These are phyloP conservation scores for Chlorella variabilis DNA, from an alignment of 163 green algal genomes.

Conservation along the genomic window DNA sequence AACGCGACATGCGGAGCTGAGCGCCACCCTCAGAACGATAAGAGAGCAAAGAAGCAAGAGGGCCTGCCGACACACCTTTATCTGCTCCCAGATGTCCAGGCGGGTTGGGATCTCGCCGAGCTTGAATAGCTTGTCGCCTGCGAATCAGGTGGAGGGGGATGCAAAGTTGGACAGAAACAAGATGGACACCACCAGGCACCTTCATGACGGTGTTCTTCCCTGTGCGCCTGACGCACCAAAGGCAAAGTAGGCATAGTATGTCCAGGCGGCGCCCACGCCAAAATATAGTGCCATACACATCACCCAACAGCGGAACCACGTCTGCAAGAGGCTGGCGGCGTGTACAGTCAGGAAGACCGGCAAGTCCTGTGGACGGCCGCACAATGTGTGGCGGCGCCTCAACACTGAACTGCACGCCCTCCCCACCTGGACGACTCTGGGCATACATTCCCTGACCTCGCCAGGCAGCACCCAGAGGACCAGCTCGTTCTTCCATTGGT, in stretches of 20 bases:
- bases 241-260: conserved; percentile 83
- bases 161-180: too few species aligned
- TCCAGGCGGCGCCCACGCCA: conserved; percentile 69
- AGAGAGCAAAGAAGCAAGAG: too few species aligned
- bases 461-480: conserved; percentile 72
- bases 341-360: neutral
- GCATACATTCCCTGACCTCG: conserved; percentile 50
- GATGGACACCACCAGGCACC: too few species aligned
- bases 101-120: conserved; percentile 62
- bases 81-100: conserved; percentile 76
- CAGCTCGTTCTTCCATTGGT: conserved; percentile 87
- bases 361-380: neutral
- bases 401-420: too few species aligned
- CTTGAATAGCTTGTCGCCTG: conserved; percentile 59
- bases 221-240: conserved; percentile 67
- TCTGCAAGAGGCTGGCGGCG: conserved; percentile 49
- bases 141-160: too few species aligned
- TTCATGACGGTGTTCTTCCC: neutral
- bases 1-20: neutral
- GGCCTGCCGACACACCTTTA: conserved; percentile 55
- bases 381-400: too few species aligned
- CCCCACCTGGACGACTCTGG: conserved; percentile 44
- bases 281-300: conserved; percentile 78
- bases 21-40: neutral
- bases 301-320: conserved; percentile 83